Conservation (phyloP, 306 rosid genomes). For the Pterocarpus santalinus region DNA sequence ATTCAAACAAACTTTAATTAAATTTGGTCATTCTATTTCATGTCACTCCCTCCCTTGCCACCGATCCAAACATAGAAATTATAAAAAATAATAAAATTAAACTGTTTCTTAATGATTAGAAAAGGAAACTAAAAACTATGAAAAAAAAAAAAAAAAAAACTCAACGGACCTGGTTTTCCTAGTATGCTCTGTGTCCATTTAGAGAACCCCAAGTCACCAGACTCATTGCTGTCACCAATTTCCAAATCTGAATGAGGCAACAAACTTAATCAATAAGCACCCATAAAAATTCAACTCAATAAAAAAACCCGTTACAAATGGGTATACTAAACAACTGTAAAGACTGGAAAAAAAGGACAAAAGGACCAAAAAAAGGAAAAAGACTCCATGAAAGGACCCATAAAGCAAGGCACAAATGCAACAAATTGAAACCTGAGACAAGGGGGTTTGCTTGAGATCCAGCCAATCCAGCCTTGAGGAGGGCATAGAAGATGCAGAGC, state of each 20-base stretch:
- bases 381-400: neutral
- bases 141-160: neutral
- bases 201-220: constrained; percentile 91
- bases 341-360: neutral
- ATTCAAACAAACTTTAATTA: neutral
- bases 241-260: constrained; percentile 65
- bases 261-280: neutral
- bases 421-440: constrained; percentile 65
- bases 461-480: constrained; percentile 84
- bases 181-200: constrained; percentile 74
- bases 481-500: constrained; percentile 85
- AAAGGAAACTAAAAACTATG: neutral
- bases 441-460: constrained; percentile 89
- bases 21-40: neutral
- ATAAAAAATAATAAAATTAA: neutral
- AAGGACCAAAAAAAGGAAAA: neutral
- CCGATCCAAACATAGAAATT: neutral
- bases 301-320: neutral
- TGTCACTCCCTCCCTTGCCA: neutral
- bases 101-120: too few species aligned
- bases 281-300: neutral
- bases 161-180: constrained; percentile 81
- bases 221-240: constrained; percentile 56
- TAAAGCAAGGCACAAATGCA: neutral
- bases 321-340: too few species aligned